Base-by-base conservation (phyloP, 352 stramenopile species). In the Phytophthora cryptogea region DNA sequence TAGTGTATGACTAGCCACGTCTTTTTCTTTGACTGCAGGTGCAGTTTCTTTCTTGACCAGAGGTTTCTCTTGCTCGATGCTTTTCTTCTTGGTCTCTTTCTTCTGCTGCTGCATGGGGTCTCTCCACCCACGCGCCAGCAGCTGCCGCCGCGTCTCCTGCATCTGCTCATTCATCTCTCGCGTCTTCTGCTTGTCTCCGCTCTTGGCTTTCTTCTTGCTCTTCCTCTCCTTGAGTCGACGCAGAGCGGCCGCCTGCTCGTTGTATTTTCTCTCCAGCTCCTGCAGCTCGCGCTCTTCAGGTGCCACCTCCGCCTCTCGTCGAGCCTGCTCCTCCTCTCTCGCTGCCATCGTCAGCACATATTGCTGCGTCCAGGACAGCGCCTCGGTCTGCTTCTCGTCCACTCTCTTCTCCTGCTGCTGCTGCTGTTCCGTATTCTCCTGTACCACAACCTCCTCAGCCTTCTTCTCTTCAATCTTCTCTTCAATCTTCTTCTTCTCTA, bases 311-410 rank as follows among this genome's bases (percentile, higher is more conserved):
- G 53, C 78, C 23, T 80, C 66, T 35, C 53, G 49, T 9, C 63
- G 59, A 33, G 65, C 68, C 31, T 77, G 49, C 44, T 89, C 70
- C 28, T 80, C 67, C 42, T 84, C 78, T 17, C 67, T 65, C 27
- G 65, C 53, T 7, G 75, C 79, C 54, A 90, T 80, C 37, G 78
- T 70, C 58, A 80, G 53, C 45, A 94, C 47, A 61, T 94, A 94
- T 44, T 78, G 74, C 63, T 90, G 77, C 14, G 84, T 94, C 84
- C 84, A 94, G 30, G 80, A 81, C 48, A 87, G 66, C 39, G 80
- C 80, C 13, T 74, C 45, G 0, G 27, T 73, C 11, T 57, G 32
- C 20, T 64, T 55, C 5, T 26, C 45, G 8, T 53, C 39, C 0
- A 26, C 44, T 33, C 69, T 54, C 0, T 62, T 58, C 6, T 47